Conservation (phyloP, 2,329 filamentous ascomycete species). For the Aspergillus melleus region DNA sequence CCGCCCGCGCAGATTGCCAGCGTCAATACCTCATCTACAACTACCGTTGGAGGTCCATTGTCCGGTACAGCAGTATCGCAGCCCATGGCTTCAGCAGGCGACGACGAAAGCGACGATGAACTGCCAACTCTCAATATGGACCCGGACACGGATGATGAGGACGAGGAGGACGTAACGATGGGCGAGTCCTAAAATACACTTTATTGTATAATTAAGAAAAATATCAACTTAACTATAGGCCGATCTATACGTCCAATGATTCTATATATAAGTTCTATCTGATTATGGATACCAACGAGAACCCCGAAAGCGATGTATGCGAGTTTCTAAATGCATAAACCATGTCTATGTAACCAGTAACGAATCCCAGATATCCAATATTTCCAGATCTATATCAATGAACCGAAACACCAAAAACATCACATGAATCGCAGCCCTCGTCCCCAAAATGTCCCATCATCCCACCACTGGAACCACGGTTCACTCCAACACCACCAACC, state of each 20-base stretch:
- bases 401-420: background rate
- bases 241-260: background rate
- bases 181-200: conserved; percentile 1
- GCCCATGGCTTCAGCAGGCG: conserved; percentile 16
- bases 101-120: conserved; percentile 50
- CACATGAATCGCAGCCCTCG: conserved; percentile 47
- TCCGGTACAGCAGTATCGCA: conserved; percentile 1
- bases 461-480: conserved; percentile 58
- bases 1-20: conserved; percentile 11
- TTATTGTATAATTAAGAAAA: background rate
- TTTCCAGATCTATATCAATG: background rate
- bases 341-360: too few species aligned
- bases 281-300: background rate
- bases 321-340: background rate
- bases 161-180: conserved; percentile 35
- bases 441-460: conserved; percentile 64
- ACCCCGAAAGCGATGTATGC: background rate
- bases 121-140: conserved; percentile 51
- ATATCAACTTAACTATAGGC: background rate
- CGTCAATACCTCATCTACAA: conserved; percentile 3
- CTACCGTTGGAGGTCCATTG: conserved; percentile 3
- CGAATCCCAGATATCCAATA: background rate
- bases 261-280: background rate
- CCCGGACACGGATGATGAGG: conserved; percentile 48
- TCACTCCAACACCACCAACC: conserved; percentile 67